These are phyloP conservation scores for Fragaria vesca DNA, from an alignment of 306 rosid genomes.

Conservation along the genomic window DNA sequence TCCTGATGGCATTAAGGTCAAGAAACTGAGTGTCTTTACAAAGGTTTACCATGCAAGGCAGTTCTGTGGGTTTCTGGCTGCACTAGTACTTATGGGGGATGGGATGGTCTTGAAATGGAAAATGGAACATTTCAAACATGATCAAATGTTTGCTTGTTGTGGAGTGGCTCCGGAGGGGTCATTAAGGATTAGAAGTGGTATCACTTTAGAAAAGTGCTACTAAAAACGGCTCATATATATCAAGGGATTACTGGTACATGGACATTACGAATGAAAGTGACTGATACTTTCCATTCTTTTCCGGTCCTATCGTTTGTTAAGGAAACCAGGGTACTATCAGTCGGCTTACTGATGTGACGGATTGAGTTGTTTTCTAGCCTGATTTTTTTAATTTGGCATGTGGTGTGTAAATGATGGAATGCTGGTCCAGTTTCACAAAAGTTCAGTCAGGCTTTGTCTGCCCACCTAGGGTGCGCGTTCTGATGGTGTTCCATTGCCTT, in stretches of 20 bases:
- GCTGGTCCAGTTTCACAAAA: slow-evolving; percentile 24
- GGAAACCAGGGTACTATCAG: slow-evolving; percentile 90
- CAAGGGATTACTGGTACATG: slow-evolving; percentile 93
- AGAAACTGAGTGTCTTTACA: slow-evolving; percentile 83
- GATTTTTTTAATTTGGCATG: slow-evolving; percentile 86
- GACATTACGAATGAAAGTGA: slow-evolving; percentile 75
- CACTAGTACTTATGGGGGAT: slow-evolving; percentile 89
- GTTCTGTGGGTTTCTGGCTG: slow-evolving; percentile 87
- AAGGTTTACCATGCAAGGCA: slow-evolving; percentile 70
- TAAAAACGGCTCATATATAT: slow-evolving; percentile 74
- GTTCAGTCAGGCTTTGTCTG: too few relatives aligned
- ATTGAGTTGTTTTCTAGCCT: slow-evolving; percentile 89
- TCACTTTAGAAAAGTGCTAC: slow-evolving; percentile 67
- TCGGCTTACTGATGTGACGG: slow-evolving; percentile 90
- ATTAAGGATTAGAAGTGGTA: slow-evolving; percentile 78
- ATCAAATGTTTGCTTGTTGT: slow-evolving; percentile 90
- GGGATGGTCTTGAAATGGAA: slow-evolving; percentile 80
- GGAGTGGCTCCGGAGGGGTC: slow-evolving; percentile 95
- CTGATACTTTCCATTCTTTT: slow-evolving; percentile 73
- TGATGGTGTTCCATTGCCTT: too few relatives aligned
- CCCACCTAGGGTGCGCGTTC: too few relatives aligned
- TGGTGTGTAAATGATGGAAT: slow-evolving; percentile 75
- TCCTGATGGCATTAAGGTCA: slow-evolving; percentile 55
- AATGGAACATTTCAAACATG: slow-evolving; percentile 70
- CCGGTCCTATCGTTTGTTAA: slow-evolving; percentile 88